Evolutionary conservation across 768 basidiomycete genomes (phyloP), one percentile per base, ranked within the genome.

Genomic region (Boletus coccyginus): DNA sequence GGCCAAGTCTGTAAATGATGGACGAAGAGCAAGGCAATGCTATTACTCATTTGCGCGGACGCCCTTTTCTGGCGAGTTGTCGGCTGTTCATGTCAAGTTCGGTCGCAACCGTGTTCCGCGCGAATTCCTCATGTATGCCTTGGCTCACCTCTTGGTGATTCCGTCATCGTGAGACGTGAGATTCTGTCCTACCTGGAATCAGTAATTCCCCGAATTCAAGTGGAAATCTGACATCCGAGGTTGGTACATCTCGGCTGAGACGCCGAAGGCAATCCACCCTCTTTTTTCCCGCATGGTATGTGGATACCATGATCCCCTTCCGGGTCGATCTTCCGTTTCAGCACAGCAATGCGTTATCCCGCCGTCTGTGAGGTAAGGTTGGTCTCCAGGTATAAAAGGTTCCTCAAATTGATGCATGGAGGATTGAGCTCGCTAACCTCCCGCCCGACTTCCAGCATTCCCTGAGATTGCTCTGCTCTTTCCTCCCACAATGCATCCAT

Each of bases 351-450:
- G 36, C 45, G 45, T 52, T 69, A 41, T 51, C 61, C 65, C 51
- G 52, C 63, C 62, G 11, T 43, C 7, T 50, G 67, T 70, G 69
- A 70, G 71, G 71, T 70, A 73, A 70, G 47, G 52, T 53, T 53
- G 19, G 40, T 27, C 41, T 44, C 50, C 16, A 27, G 46, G 61
- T 73, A 70, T 70, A 73, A 62, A 70, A 61, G 45, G 46, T 33
- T 48, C 57, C 41, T 42, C 45, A 29, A 62, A 58, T 56, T 42
- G 29, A 51, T 42, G 12, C 60, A 49, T 33, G 9, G 32, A 53
- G 2, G 4, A 32, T 19, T n/a, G 52, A 39, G 29, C 44, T 24
- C 44, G 41, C 47, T 7, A 56, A 45, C 50, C 53, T 43, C 60
- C 48, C 49, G n/a, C 51, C 43, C 35, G 45, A 43, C 31, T 44